Percentiles rank a stretch among this genome's conserved stretches.
phyloP scores from a whole-genome alignment of 225 moss, liverwort and hornwort species.

The Pleurozium schreberi region DNA sequence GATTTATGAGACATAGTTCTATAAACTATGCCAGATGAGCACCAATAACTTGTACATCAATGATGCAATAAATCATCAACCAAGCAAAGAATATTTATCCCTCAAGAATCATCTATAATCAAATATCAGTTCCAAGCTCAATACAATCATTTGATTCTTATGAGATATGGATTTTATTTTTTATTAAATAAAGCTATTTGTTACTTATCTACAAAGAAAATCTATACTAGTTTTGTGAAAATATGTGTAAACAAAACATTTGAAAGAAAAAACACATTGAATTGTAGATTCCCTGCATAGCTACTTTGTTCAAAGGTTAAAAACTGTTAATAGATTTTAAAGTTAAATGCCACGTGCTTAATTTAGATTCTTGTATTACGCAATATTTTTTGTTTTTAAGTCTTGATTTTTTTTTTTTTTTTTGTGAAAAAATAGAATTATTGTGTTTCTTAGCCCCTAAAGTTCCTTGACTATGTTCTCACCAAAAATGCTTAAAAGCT shows the following conservation, averaged over 20 bases:
- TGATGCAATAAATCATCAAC: background rate
- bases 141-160: background rate
- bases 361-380: no score
- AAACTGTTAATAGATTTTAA: background rate
- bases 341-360: no score
- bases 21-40: background rate
- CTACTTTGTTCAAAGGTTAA: background rate
- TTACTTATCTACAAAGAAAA: rapidly evolving
- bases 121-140: background rate
- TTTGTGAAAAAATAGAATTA: no score
- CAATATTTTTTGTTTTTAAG: no score
- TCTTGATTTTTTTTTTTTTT: no score
- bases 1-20: background rate
- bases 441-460: no score
- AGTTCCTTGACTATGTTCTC: no score
- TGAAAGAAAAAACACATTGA: background rate
- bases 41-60: background rate
- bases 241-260: background rate
- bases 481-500: no score
- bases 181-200: background rate
- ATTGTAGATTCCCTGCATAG: background rate
- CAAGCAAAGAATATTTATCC: background rate
- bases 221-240: background rate
- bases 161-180: background rate
- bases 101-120: background rate